These are phyloP conservation scores for Entophlyctis helioformis DNA, from an alignment of 192 early-diverging fungal species.

Conservation along the genomic window DNA sequence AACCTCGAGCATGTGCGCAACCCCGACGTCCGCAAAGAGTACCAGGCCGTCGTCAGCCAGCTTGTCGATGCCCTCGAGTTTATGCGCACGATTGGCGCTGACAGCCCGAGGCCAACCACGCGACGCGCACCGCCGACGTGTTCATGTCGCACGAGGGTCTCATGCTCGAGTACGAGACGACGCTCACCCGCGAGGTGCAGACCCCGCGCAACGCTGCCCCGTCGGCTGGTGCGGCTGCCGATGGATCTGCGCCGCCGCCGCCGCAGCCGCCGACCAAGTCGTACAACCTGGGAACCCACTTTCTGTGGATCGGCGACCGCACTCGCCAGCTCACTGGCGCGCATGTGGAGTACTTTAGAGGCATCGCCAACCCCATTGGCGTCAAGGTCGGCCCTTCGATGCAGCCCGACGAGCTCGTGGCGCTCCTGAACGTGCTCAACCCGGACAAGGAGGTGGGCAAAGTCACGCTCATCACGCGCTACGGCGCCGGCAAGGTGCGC, in stretches of 20 bases:
- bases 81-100: conserved; percentile 87
- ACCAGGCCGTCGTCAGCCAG: conserved; percentile 80
- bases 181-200: conserved; percentile 54
- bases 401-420: conserved; percentile 72
- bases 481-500: conserved; percentile 76
- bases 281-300: conserved; percentile 93
- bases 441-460: conserved; percentile 79
- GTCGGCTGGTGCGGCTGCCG: no score
- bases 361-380: conserved; percentile 94
- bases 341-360: conserved; percentile 95
- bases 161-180: conserved; percentile 83
- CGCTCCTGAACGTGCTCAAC: conserved; percentile 77
- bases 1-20: conserved; percentile 81
- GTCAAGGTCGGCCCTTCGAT: conserved; percentile 92
- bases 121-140: conserved; percentile 76
- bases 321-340: conserved; percentile 90
- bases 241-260: no score
- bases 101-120: conserved; percentile 12
- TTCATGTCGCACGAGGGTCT: conserved; percentile 94
- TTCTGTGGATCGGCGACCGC: conserved; percentile 97
- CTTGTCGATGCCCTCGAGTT: conserved; percentile 84
- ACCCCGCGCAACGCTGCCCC: no score
- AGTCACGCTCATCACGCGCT: conserved; percentile 91
- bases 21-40: conserved; percentile 64
- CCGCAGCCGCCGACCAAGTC: no score